Percentiles rank a stretch among this genome's conserved stretches.
Evolutionary conservation across 805 yeast genomes (phyloP).

Genomic region (Maudiozyma serrabonitensis): DNA sequence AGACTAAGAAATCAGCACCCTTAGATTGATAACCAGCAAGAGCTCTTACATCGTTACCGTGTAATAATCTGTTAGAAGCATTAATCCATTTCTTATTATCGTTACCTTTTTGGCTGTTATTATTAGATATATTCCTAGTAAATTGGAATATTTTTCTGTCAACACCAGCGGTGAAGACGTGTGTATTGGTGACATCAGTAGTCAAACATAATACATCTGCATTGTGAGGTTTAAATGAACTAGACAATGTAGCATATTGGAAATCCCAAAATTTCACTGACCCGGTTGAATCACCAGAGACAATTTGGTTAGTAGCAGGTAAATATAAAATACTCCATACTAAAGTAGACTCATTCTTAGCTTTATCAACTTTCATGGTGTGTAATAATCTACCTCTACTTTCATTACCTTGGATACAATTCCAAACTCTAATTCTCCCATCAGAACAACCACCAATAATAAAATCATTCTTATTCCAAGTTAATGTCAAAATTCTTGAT

Average conservation of each 20-base stretch:
- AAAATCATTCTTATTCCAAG: constrained; percentile 59
- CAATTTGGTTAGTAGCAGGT: constrained; percentile 58
- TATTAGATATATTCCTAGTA: constrained; percentile 23
- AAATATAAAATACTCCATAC: constrained; percentile 79
- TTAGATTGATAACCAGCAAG: constrained; percentile 62
- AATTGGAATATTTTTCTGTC: constrained; percentile 84
- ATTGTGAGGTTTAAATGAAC: constrained; percentile 74
- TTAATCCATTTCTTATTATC: constrained; percentile 55
- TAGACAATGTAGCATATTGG: constrained; percentile 62
- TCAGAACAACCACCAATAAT: constrained; percentile 94
- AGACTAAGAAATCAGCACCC: constrained; percentile 56
- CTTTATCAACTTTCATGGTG: constrained; percentile 86
- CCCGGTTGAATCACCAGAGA: constrained; percentile 97
- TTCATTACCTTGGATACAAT: constrained; percentile 11
- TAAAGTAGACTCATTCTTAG: constrained; percentile 74
- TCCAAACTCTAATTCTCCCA: constrained; percentile 84
- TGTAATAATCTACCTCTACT: constrained; percentile 60
- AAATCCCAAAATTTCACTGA: constrained; percentile 88
- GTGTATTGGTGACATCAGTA: constrained; percentile 48
- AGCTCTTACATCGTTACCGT: constrained; percentile 76
- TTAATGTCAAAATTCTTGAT: constrained; percentile 65
- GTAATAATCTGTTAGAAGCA: constrained; percentile 66
- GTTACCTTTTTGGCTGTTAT: constrained; percentile 16
- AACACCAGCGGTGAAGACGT: constrained; percentile 81
- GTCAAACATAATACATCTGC: constrained; percentile 81